Conservation (phyloP, 371 early-diverging fungal genomes). For the Saksenaea oblongispora region DNA sequence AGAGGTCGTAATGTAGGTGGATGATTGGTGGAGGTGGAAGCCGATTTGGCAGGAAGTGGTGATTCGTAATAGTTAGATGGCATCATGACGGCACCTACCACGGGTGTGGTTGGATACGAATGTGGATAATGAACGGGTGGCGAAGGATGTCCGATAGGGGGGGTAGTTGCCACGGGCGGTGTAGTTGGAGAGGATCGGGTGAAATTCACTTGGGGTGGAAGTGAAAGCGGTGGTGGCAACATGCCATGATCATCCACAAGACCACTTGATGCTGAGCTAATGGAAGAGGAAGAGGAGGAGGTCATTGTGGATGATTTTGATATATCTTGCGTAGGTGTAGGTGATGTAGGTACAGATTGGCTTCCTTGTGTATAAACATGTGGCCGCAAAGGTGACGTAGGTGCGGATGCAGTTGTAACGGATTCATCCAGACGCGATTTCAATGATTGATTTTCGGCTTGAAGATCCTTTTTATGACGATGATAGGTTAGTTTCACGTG, state of each 20-base stretch:
- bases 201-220: background rate
- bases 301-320: background rate
- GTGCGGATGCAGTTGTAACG: background rate
- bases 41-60: slow-evolving; percentile 1
- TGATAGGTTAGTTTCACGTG: too few relatives aligned
- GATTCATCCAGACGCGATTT: background rate
- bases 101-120: background rate
- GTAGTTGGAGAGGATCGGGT: background rate
- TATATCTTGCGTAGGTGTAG: slow-evolving; percentile 11
- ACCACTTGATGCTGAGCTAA: background rate
- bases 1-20: background rate
- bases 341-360: background rate
- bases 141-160: slow-evolving; percentile 10
- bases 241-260: background rate
- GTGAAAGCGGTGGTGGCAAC: background rate
- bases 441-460: background rate
- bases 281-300: background rate
- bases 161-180: background rate
- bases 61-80: background rate
- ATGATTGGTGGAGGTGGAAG: background rate
- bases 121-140: slow-evolving; percentile 14
- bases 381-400: background rate
- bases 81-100: background rate
- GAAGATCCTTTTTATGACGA: too few relatives aligned
- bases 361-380: background rate